These are phyloP conservation scores for Actinidia chinensis DNA, from an alignment of 179 eudicot species.

Conservation along the genomic window DNA sequence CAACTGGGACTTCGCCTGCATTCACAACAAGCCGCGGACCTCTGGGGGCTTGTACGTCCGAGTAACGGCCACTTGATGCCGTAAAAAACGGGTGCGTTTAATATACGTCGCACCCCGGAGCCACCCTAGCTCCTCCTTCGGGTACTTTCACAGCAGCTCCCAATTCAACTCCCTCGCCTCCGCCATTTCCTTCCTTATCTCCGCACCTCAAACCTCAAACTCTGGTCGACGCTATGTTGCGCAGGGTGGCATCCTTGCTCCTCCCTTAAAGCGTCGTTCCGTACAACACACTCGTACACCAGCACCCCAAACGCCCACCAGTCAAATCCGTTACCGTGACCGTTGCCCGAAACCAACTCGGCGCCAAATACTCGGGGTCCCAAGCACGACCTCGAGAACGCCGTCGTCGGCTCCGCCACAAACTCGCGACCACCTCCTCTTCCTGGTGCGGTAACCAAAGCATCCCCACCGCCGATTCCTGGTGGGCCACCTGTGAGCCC, in stretches of 20 bases:
- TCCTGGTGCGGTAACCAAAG: slow-evolving; percentile 20
- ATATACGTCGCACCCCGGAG: slow-evolving; percentile 74
- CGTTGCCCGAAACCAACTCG: slow-evolving; percentile 66
- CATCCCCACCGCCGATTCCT: not conserved
- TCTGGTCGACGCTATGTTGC: slow-evolving; percentile 66
- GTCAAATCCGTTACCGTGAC: slow-evolving; percentile 94
- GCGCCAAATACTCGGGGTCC: slow-evolving; percentile 96
- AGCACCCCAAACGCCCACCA: slow-evolving; percentile 97
- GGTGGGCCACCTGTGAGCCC: not conserved
- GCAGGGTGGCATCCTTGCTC: slow-evolving; percentile 62
- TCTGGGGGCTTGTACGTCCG: slow-evolving; percentile 78
- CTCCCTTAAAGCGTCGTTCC: slow-evolving; percentile 83
- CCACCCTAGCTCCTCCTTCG: slow-evolving; percentile 47
- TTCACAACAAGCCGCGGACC: slow-evolving; percentile 59
- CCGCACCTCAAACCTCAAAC: slow-evolving; percentile 40
- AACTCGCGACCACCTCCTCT: slow-evolving; percentile 34
- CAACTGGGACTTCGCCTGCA: slow-evolving; percentile 35
- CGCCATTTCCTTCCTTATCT: slow-evolving; percentile 19
- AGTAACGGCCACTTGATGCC: slow-evolving; percentile 91
- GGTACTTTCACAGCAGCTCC: slow-evolving; percentile 61
- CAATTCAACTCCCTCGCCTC: slow-evolving; percentile 65
- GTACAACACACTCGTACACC: slow-evolving; percentile 58
- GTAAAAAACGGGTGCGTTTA: slow-evolving; percentile 78
- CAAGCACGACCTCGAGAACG: slow-evolving; percentile 77
- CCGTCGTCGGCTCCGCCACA: slow-evolving; percentile 77